phyloP scores from a whole-genome alignment of 495 filamentous ascomycete species.

The Xylaria bambusicola region DNA sequence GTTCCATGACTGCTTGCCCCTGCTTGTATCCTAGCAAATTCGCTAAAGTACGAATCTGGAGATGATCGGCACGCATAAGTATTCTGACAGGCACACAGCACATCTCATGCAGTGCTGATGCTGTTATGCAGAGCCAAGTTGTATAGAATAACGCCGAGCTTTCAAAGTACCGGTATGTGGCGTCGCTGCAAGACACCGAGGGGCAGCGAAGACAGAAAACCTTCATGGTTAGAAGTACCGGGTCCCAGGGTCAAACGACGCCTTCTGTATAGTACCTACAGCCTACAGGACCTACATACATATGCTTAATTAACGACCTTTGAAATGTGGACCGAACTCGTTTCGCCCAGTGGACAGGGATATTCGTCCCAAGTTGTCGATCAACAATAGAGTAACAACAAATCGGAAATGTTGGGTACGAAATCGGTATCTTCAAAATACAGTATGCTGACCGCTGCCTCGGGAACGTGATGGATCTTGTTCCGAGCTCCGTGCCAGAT shows the following conservation, averaged over 20 bases:
- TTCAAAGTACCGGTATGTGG: constrained; percentile 13
- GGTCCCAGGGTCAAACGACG: background rate
- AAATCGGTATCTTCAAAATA: no score
- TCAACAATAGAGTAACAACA: background rate
- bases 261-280: background rate
- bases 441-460: constrained; percentile 10
- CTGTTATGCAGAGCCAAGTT: background rate
- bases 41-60: constrained; percentile 2
- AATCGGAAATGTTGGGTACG: no score
- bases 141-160: background rate
- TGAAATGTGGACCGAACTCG: background rate
- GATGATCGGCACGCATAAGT: constrained; percentile 5
- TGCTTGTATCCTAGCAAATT: no score
- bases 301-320: no score
- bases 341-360: background rate
- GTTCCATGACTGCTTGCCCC: background rate
- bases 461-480: background rate
- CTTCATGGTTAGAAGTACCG: background rate
- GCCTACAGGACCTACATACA: no score
- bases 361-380: background rate
- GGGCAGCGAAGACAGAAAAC: background rate
- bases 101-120: background rate
- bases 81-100: background rate
- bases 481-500: constrained; percentile 3
- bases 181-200: constrained; percentile 13